Evolutionary conservation across 768 basidiomycete genomes (phyloP).

Genomic region (Russula lepida): DNA sequence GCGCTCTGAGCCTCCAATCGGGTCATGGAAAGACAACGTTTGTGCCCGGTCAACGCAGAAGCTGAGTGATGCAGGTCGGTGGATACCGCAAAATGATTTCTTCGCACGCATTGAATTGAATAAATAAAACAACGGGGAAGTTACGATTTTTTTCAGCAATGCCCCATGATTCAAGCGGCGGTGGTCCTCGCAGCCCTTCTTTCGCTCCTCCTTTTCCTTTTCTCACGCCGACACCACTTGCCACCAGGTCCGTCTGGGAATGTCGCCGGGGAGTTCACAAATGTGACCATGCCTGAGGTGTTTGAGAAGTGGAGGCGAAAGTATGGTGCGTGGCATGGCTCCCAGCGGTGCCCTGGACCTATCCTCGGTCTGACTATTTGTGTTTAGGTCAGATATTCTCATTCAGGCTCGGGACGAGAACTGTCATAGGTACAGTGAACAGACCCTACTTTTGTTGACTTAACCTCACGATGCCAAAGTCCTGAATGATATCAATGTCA

Average conservation of each 20-base stretch:
- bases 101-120: neutral
- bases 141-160: neutral
- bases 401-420: constrained; percentile 6
- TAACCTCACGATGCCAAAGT: neutral
- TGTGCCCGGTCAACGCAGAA: neutral
- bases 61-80: neutral
- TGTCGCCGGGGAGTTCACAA: neutral
- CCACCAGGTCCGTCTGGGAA: constrained; percentile 10
- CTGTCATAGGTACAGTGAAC: neutral
- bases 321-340: neutral
- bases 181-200: neutral
- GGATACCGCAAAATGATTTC: neutral
- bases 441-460: neutral
- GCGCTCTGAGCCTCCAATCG: neutral
- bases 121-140: neutral
- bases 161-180: neutral
- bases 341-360: no score
- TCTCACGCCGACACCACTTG: neutral
- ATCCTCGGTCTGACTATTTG: neutral
- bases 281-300: neutral
- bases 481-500: constrained; percentile 1
- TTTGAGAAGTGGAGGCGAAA: constrained; percentile 3
- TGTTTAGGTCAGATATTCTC: constrained; percentile 16
- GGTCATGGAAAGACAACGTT: neutral
- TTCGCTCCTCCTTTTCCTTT: neutral